Percentiles rank a stretch among this genome's conserved stretches.
Conservation (phyloP, 495 filamentous ascomycete species). For the Neurospora sp. region DNA sequence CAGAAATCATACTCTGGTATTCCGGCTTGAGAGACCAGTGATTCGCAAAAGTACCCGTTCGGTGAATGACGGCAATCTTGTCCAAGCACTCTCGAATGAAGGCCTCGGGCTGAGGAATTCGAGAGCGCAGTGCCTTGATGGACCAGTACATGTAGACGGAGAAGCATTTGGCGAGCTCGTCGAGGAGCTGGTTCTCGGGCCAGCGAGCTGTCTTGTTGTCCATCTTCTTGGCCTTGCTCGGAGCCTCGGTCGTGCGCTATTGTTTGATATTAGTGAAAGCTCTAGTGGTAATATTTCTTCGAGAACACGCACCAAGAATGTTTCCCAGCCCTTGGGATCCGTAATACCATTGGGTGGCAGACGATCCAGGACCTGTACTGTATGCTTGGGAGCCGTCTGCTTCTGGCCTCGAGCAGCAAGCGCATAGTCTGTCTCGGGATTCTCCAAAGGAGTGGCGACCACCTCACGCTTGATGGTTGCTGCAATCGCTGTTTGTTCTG, state of each 20-base stretch:
- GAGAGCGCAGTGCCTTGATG: slow-evolving; percentile 65
- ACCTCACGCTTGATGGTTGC: slow-evolving; percentile 69
- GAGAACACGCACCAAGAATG: slow-evolving; percentile 46
- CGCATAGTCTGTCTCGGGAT: slow-evolving; percentile 57
- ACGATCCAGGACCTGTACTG: slow-evolving; percentile 34
- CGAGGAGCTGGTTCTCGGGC: slow-evolving; percentile 74
- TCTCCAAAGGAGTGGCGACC: slow-evolving; percentile 64
- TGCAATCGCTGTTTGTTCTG: slow-evolving; percentile 72
- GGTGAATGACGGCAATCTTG: slow-evolving; percentile 69
- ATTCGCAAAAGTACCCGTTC: slow-evolving; percentile 70
- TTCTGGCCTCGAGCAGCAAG: slow-evolving; percentile 50
- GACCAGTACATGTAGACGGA: slow-evolving; percentile 78
- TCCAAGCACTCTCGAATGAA: slow-evolving; percentile 81
- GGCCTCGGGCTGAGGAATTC: slow-evolving; percentile 75
- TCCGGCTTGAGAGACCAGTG: slow-evolving; percentile 75
- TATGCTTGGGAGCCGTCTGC: slow-evolving; percentile 52
- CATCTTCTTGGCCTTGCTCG: slow-evolving; percentile 43
- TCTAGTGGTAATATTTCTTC: background rate
- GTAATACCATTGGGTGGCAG: slow-evolving; percentile 31
- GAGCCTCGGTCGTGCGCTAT: slow-evolving; percentile 26
- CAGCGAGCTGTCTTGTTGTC: slow-evolving; percentile 81
- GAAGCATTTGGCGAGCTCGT: slow-evolving; percentile 74
- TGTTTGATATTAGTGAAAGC: background rate
- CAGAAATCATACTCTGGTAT: slow-evolving; percentile 47
- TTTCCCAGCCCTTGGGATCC: slow-evolving; percentile 35